Conservation (phyloP, 441 rosid genomes). For the Populus trichocarpa region DNA sequence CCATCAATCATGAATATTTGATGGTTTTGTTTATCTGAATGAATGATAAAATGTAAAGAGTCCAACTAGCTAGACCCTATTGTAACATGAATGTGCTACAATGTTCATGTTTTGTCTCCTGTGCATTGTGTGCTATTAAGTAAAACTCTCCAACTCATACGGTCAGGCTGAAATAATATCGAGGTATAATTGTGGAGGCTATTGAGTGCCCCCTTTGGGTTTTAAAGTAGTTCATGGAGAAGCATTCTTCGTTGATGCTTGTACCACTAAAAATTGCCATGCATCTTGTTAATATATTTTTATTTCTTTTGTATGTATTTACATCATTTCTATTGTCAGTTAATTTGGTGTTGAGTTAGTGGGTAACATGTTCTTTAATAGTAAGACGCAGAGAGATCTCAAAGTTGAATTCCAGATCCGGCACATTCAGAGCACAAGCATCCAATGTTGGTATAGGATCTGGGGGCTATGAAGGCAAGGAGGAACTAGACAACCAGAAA, state of each 20-base stretch:
- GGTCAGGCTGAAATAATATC: not conserved
- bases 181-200: not conserved
- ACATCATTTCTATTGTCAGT: constrained; percentile 1
- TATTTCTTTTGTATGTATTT: not conserved
- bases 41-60: not conserved
- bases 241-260: not conserved
- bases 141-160: not conserved
- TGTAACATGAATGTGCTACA: not conserved
- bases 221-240: not conserved
- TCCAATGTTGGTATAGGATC: constrained; percentile 69
- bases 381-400: constrained; percentile 66
- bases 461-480: constrained; percentile 51
- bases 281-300: not conserved
- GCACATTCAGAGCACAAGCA: constrained; percentile 50
- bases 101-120: not conserved
- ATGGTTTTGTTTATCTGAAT: not conserved
- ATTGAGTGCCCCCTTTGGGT: not conserved
- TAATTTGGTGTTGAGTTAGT: not conserved
- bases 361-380: constrained; percentile 25
- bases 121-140: not conserved
- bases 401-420: constrained; percentile 30
- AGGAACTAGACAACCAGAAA: constrained; percentile 43
- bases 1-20: not conserved
- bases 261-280: not conserved
- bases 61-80: too few species aligned